Base-by-base conservation (phyloP, 371 early-diverging fungal species). In the Gilbertella persicaria region DNA sequence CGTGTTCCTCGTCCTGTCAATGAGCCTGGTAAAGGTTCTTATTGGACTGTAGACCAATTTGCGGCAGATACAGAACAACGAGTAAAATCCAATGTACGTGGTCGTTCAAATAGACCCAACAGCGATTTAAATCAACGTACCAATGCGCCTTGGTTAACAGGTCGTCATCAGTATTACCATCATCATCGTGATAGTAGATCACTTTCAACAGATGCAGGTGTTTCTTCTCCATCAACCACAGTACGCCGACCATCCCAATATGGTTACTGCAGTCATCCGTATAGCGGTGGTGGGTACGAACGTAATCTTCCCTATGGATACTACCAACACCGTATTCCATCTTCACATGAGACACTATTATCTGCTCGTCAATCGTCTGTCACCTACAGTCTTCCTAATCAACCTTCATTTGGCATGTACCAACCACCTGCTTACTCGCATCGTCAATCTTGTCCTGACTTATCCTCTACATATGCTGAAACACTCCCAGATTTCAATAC, bases 21-120 rank as follows among this genome's bases (percentile, higher is more conserved):
- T 58, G 94, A 96, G 61, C 92, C 92, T 4, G 99, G 99, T 23
- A 99, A 99, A 72, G 99, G 99, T 7, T 85, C 94, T 14, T 97
- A 91, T 66, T 98, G 98, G 99, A 85, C 86, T 4, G 76, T 92
- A 8, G 90, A 92, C 53, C 67, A 69, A 38, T 60, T 55, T 45
- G 69, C 69, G 21, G 61, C 60, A 9, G 72, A 71, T 35, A 60
- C 48, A 26, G 67, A 70, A 14, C 55, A 62, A 7, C 24, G 38
- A 37, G 24, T 44, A 12, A 52, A 40, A 42, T 23, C 49, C 6
- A 47, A 39, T 13, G 39, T 46, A 12, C 60, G 66, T 33, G 50
- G 55, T 17, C 62, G 66, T 43, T 53, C 54, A 4, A 60, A 43
- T 37, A 46, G 60, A 26, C 55, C 67, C 14, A 50, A 29, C 17